Base-by-base conservation (phyloP, 495 filamentous ascomycete genomes). In the Penicillium paxilli region DNA sequence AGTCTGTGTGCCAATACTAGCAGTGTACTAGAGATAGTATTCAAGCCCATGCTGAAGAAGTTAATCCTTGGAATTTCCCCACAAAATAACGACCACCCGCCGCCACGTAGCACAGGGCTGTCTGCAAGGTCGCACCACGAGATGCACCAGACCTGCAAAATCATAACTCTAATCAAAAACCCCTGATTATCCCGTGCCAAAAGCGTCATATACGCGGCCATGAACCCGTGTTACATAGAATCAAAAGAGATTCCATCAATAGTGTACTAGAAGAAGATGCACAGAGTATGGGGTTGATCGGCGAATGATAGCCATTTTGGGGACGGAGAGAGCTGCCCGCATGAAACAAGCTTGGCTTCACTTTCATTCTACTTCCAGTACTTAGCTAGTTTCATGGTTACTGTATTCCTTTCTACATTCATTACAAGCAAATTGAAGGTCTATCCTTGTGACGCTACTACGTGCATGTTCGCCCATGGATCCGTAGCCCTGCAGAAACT, bases 311-410 rank as follows among this genome's bases (percentile, higher is more conserved):
- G 50, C 59, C 51, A 41, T 7, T 59, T 55, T 53, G 45, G 59
- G 42, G 59, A 41, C 59, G 55, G 59, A 32, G 59, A 46, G 26
- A n/a, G 17, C 21, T 14, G 40, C 40, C 59, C 55, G 59, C 44
- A 21, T 46, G 45, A 52, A 51, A 58, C 46, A 20, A 26, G 37
- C 45, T 28, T 35, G 37, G 54, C 21, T 33, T 17, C 21, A 8
- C 22, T 28, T 32, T 47, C 40, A n/a, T 42, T 23, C 40, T 42
- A 20, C 11, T 11, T 3, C 22, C 12, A 1, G 6, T 20, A 14
- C 41, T 35, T 37, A 32, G 21, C 11, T 23, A 30, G 23, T 32
- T 37, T 32, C 20, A 54, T 11, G 19, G 22, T 3, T 3, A 19
- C 7, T 47, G n/a, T 10, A 10, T 21, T 5, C 12, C 40, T 47